Percentiles rank a stretch among this genome's conserved stretches.
Conservation (phyloP, 2,329 filamentous ascomycete species). For the Cercospora sp. region DNA sequence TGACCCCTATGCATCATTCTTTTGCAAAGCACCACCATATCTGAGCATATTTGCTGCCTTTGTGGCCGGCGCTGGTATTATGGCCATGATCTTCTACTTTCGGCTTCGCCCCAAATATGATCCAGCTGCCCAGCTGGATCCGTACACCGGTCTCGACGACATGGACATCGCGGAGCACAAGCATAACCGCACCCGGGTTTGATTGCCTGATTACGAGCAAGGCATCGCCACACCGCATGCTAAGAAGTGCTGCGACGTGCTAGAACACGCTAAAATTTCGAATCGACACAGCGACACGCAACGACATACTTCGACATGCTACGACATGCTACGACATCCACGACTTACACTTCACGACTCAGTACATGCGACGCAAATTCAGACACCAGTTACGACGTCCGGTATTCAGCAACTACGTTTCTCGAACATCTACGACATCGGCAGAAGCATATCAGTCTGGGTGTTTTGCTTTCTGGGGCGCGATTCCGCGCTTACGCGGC, state of each 20-base stretch:
- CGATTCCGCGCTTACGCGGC: background rate
- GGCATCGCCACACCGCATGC: background rate
- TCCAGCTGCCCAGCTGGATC: slow-evolving; percentile 1
- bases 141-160: background rate
- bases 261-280: background rate
- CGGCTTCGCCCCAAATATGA: background rate
- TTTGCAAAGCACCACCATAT: background rate
- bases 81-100: background rate
- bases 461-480: background rate
- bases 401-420: background rate
- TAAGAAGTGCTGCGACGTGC: background rate
- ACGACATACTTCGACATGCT: background rate
- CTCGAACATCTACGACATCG: background rate
- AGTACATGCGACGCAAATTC: background rate
- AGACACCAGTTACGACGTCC: background rate
- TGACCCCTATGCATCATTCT: background rate
- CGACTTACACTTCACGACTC: background rate
- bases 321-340: background rate
- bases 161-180: slow-evolving; percentile 9
- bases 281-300: background rate
- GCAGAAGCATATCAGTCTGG: background rate
- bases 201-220: background rate
- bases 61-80: background rate
- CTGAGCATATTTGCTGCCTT: background rate
- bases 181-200: background rate